phyloP scores from a whole-genome alignment of 352 stramenopile genomes.

The Pythium insidiosum region DNA sequence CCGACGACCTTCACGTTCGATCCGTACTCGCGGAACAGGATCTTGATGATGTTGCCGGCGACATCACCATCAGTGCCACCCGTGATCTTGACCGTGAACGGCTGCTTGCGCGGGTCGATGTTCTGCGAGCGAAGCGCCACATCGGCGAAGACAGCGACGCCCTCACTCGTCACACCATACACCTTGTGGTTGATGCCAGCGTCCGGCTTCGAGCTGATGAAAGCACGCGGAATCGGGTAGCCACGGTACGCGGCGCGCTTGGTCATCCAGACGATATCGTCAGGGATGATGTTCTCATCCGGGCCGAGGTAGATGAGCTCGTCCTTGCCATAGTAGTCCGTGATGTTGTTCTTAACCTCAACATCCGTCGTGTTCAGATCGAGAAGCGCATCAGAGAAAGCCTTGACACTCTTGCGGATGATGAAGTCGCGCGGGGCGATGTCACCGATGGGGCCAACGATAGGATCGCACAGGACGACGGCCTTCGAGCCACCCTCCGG shows the following conservation, averaged over 20 bases:
- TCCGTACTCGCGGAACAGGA: constrained; percentile 90
- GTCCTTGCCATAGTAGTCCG: constrained; percentile 77
- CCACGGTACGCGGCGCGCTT: constrained; percentile 71
- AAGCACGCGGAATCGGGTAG: constrained; percentile 74
- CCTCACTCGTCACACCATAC: constrained; percentile 79
- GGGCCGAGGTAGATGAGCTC: constrained; percentile 81
- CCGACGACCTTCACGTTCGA: constrained; percentile 93
- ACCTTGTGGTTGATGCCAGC: constrained; percentile 85
- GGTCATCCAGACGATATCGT: constrained; percentile 79
- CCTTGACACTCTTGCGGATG: constrained; percentile 96
- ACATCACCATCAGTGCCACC: constrained; percentile 97
- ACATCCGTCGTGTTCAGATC: constrained; percentile 75
- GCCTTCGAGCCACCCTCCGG: constrained; percentile 79
- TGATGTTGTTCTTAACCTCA: constrained; percentile 58
- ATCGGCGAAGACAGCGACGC: constrained; percentile 75
- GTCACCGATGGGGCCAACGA: constrained; percentile 61
- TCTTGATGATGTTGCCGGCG: constrained; percentile 97
- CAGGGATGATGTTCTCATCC: constrained; percentile 78
- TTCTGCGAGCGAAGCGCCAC: constrained; percentile 67
- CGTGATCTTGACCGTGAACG: constrained; percentile 85
- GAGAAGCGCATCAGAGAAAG: constrained; percentile 87
- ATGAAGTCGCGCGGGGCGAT: constrained; percentile 80
- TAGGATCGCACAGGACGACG: constrained; percentile 71
- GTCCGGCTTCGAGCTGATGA: constrained; percentile 82
- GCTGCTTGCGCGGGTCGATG: constrained; percentile 65